Evolutionary conservation across 2,329 filamentous ascomycete species (phyloP).

Genomic region (Leptodontidium sp.): DNA sequence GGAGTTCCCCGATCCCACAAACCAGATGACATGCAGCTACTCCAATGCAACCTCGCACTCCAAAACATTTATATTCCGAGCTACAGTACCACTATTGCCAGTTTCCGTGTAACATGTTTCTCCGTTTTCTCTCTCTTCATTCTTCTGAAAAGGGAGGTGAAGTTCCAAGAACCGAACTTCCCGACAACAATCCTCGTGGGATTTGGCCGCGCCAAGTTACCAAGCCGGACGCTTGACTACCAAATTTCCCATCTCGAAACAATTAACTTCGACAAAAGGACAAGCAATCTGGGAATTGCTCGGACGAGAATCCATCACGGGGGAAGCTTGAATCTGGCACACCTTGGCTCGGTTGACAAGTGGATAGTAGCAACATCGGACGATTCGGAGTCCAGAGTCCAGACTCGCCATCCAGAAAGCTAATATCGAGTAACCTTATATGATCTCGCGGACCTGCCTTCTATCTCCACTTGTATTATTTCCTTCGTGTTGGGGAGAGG

Average conservation of each 20-base stretch:
- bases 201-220: not conserved
- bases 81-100: not conserved
- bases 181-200: too few species aligned
- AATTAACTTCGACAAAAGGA: not conserved
- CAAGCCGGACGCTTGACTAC: not conserved
- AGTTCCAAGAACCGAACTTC: too few species aligned
- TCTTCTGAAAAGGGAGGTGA: too few species aligned
- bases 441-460: not conserved
- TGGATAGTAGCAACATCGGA: not conserved
- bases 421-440: not conserved
- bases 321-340: not conserved
- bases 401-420: not conserved
- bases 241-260: conserved; percentile 7
- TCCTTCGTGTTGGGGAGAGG: not conserved
- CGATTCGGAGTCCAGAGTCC: not conserved
- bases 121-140: not conserved
- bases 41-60: not conserved
- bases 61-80: not conserved
- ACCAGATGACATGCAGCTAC: conserved; percentile 6
- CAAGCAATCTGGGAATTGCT: not conserved
- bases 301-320: not conserved
- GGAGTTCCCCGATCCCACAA: not conserved
- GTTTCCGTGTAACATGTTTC: not conserved
- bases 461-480: not conserved
- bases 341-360: not conserved